A percentile compares a stretch with the other conserved stretches of the same genome.
phyloP scores from a whole-genome alignment of 345 rosid species.

The Citrus trifoliata region DNA sequence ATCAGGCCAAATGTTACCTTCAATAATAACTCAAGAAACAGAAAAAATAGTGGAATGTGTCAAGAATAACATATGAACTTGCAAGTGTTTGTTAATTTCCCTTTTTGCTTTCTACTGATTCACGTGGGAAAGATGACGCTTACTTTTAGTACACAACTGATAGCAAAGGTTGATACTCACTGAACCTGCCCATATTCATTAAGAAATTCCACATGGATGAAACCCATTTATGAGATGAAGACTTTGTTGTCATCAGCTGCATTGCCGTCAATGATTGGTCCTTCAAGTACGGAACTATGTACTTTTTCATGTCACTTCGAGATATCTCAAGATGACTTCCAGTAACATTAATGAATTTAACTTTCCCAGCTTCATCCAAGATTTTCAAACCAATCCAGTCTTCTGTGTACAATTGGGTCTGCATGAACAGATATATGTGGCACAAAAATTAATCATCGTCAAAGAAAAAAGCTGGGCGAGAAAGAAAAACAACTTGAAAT shows the following conservation, averaged over 20 bases:
- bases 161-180: conserved; percentile 24
- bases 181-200: conserved; percentile 26
- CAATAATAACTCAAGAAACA: neutral
- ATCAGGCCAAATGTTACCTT: neutral
- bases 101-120: neutral
- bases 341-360: conserved; percentile 50
- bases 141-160: conserved; percentile 13
- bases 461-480: too few species aligned
- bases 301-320: conserved; percentile 51
- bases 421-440: conserved; percentile 1
- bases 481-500: conserved; percentile 1
- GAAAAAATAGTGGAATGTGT: neutral
- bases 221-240: conserved; percentile 31
- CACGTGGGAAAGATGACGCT: neutral
- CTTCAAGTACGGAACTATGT: conserved; percentile 55
- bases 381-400: conserved; percentile 81
- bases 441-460: neutral
- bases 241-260: conserved; percentile 9
- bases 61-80: neutral
- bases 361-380: conserved; percentile 68
- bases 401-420: conserved; percentile 56
- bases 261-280: conserved; percentile 22
- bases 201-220: conserved; percentile 28
- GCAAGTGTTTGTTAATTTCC: neutral
- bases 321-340: conserved; percentile 66